These are phyloP conservation scores for Botrytis galanthina DNA, from an alignment of 2,329 filamentous ascomycete genomes.

Conservation along the genomic window DNA sequence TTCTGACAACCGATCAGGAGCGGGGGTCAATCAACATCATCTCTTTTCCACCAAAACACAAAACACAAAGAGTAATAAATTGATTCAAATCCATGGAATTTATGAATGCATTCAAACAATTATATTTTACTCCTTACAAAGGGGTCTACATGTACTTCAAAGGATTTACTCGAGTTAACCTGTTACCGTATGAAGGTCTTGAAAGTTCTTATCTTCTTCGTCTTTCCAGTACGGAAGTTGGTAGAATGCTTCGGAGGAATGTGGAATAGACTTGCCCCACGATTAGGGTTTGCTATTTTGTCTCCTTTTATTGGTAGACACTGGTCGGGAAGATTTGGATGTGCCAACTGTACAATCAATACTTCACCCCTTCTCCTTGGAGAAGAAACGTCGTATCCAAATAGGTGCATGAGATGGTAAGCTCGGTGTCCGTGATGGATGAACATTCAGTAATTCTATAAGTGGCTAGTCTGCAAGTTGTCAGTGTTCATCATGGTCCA, in stretches of 20 bases:
- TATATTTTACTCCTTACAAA: not conserved
- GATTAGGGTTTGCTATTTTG: constrained; percentile 6
- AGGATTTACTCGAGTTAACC: not conserved
- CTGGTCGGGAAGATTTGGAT: not conserved
- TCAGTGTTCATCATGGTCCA: not conserved
- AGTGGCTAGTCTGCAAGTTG: not conserved
- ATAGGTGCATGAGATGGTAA: not conserved
- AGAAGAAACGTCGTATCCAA: not conserved
- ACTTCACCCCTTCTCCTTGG: not conserved
- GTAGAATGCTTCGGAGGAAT: constrained; percentile 6
- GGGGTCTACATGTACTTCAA: not conserved
- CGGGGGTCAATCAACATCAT: constrained; percentile 1
- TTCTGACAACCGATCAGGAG: constrained; percentile 10
- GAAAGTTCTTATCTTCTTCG: constrained; percentile 8
- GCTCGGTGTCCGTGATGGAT: not conserved
- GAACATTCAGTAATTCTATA: not conserved
- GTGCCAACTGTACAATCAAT: constrained; percentile 14
- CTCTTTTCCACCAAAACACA: not conserved
- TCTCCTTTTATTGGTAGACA: constrained; percentile 5
- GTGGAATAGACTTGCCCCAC: not conserved
- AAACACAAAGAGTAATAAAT: constrained; percentile 3
- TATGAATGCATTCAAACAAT: not conserved
- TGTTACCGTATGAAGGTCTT: not conserved
- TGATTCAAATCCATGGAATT: not conserved
- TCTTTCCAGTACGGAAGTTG: constrained; percentile 1